phyloP scores from a whole-genome alignment of 2,329 filamentous ascomycete genomes.

The Aspergillus arachidicola region DNA sequence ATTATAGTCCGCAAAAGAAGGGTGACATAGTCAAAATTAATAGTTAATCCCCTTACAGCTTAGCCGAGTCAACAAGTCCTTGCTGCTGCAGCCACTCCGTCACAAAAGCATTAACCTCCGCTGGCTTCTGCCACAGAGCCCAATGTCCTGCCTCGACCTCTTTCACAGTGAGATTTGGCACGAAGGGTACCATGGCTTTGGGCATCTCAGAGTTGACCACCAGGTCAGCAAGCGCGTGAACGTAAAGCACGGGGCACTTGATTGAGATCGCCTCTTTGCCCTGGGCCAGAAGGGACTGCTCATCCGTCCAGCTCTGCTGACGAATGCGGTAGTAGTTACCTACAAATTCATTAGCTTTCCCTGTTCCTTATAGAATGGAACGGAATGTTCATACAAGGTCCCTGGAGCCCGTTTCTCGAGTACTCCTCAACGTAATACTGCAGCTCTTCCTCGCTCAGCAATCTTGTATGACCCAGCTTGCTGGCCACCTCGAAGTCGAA shows the following conservation, averaged over 20 bases:
- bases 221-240: neutral
- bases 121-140: slow-evolving; percentile 9
- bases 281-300: neutral
- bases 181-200: neutral
- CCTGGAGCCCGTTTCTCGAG: slow-evolving; percentile 6
- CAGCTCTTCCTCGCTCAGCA: slow-evolving; percentile 7
- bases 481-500: slow-evolving; percentile 3
- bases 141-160: slow-evolving; percentile 9
- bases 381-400: slow-evolving; percentile 3
- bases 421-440: slow-evolving; percentile 10
- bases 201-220: slow-evolving; percentile 3
- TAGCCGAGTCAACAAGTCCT: neutral
- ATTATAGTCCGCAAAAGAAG: neutral
- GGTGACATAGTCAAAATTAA: neutral
- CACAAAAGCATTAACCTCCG: slow-evolving; percentile 6
- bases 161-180: slow-evolving; percentile 6
- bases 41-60: neutral
- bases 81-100: slow-evolving; percentile 11
- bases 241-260: slow-evolving; percentile 5
- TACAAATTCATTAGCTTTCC: neutral
- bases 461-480: neutral
- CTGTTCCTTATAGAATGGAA: neutral
- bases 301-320: slow-evolving; percentile 4
- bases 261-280: neutral
- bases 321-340: slow-evolving; percentile 10